Percentiles rank a stretch among this genome's conserved stretches.
These are phyloP conservation scores for Stachybotrys echinatus DNA, from an alignment of 2,329 filamentous ascomycete species.

Conservation along the genomic window DNA sequence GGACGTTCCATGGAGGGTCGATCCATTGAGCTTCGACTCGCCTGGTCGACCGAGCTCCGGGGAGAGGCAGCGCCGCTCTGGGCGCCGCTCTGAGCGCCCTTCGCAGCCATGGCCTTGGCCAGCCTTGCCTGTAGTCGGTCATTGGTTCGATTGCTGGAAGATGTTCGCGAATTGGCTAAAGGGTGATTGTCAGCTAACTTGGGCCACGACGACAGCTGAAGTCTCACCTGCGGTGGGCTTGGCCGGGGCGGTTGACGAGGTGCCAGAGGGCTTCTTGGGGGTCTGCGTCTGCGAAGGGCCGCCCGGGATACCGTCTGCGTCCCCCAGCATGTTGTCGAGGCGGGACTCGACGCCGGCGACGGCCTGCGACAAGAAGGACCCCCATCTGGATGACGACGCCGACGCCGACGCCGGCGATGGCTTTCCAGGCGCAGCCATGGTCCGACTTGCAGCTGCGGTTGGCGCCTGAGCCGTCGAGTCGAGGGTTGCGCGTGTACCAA, in stretches of 20 bases:
- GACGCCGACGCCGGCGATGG: constrained; percentile 36
- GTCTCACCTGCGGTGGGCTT: constrained; percentile 4
- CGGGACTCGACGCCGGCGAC: constrained; percentile 91
- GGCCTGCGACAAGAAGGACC: constrained; percentile 78
- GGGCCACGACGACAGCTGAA: not conserved
- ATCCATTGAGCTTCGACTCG: constrained; percentile 19
- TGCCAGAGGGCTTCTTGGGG: not conserved
- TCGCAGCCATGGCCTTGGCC: constrained; percentile 79
- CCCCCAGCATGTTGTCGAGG: constrained; percentile 84
- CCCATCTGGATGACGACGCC: constrained; percentile 56
- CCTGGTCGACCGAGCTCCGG: constrained; percentile 29
- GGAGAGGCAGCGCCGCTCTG: constrained; percentile 23
- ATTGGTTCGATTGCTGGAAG: constrained; percentile 59
- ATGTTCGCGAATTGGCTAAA: constrained; percentile 53
- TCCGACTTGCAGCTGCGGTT: constrained; percentile 2
- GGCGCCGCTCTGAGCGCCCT: constrained; percentile 39
- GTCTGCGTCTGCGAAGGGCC: constrained; percentile 8
- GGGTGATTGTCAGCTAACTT: not conserved
- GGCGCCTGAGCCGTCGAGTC: too few species aligned
- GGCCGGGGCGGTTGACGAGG: not conserved
- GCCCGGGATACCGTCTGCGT: constrained; percentile 53
- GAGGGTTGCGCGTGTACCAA: too few species aligned
- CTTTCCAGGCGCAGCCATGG: constrained; percentile 46
- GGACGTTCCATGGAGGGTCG: constrained; percentile 18
- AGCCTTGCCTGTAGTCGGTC: constrained; percentile 85